Base-by-base conservation (phyloP, 228 moss, liverwort and hornwort species). In the Sphagnum fallax region DNA sequence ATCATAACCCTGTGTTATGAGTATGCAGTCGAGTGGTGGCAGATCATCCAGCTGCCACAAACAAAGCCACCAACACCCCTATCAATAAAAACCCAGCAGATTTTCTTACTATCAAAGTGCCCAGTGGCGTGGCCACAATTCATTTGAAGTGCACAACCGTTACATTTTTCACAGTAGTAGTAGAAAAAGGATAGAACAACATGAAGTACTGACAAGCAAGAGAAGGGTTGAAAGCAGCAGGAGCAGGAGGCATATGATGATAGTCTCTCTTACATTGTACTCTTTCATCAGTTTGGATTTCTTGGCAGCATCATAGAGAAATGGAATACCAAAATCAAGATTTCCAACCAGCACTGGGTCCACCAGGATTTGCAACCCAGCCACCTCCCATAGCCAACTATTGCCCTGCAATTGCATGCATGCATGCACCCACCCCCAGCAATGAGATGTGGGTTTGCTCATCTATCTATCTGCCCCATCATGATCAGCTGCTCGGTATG, bases 261-360 rank as follows among this genome's bases (percentile, higher is more conserved):
- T 32, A 32, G 32, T 32, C 32, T 32, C 32, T 32, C 70, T 76
- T 78, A 97, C 96, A 77, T 89, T 78, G 12, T 91, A 87, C 49
- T 89, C 75, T 67, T 82, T 88, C 71, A 87, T 78, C 52, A 83
- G 69, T 68, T 73, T 69, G 32, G 69, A 62, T 70, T 79, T 83
- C 79, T 97, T 97, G 50, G 72, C 83, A 52, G 82, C 97, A 63
- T 90, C 90, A 47, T 91, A 97, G 12, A 98, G 78, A 66, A 64
- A 76, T 14, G 98, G 98, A 61, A 98, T 89, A 60, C 98, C 94
- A 53, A 98, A 98, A 81, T 98, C 87, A 14, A 98, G 81, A 72
- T 92, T 94, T 60, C 98, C 98, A 49, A 98, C 92, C 50, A 98
- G 75, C 68, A 98, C 90, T 10, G 98, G 98, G 77, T 98, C 94